phyloP scores from a whole-genome alignment of 2,329 filamentous ascomycete genomes.

The Salinomyces thailandicus region DNA sequence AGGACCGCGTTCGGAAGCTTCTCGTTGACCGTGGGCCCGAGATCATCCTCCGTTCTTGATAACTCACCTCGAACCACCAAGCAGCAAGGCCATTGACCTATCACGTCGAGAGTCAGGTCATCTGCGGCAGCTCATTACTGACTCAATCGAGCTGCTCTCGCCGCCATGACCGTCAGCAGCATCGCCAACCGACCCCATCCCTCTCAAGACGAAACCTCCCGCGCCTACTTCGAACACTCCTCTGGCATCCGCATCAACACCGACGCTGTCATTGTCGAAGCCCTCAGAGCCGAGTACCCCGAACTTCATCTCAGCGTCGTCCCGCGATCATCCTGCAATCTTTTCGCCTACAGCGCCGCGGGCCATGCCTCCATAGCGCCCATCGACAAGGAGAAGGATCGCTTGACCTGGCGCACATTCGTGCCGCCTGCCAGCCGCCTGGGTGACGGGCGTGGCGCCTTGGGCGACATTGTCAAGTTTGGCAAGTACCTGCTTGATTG shows the following conservation, averaged over 20 bases:
- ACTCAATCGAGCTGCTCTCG: no score
- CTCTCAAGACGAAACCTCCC: conserved; percentile 27
- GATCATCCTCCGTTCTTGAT: no score
- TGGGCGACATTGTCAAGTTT: conserved; percentile 31
- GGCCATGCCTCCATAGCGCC: conserved; percentile 32
- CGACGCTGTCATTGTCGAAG: conserved; percentile 33
- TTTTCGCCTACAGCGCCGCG: conserved; percentile 33
- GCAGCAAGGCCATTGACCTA: no score
- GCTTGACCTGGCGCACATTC: conserved; percentile 31
- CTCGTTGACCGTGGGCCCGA: no score
- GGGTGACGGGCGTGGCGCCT: conserved; percentile 25
- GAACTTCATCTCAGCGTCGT: conserved; percentile 34
- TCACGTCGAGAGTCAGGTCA: no score
- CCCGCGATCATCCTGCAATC: conserved; percentile 26
- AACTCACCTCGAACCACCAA: no score
- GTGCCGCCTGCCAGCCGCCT: conserved; percentile 31
- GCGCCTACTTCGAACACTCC: conserved; percentile 35
- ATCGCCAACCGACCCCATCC: conserved; percentile 6
- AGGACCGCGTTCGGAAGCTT: no score
- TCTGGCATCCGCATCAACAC: conserved; percentile 34
- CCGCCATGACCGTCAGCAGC: conserved; percentile 10
- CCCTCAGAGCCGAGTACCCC: conserved; percentile 37
- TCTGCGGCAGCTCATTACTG: no score
- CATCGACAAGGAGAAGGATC: conserved; percentile 31
- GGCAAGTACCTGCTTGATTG: conserved; percentile 38